These are phyloP conservation scores for Dillenia turbinata DNA, from an alignment of 164 flowering plant species.

Conservation along the genomic window DNA sequence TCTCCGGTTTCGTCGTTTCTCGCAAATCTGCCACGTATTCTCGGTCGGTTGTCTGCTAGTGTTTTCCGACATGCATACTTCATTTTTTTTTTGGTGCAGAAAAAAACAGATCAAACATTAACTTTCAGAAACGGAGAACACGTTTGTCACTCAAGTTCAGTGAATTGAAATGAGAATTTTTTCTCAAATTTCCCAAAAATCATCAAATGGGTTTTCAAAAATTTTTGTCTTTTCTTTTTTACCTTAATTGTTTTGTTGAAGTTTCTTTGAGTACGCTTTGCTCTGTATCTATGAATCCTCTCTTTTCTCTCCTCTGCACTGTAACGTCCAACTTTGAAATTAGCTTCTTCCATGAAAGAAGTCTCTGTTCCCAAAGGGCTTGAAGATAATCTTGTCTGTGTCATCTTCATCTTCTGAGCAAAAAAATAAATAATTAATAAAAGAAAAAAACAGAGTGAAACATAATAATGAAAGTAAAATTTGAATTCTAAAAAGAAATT, in stretches of 20 bases:
- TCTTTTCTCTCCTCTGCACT: constrained; percentile 67
- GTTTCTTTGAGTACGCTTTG: constrained; percentile 70
- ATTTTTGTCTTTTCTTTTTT: neutral
- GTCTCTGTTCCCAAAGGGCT: constrained; percentile 33
- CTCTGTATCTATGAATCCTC: constrained; percentile 68
- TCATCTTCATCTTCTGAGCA: constrained; percentile 20
- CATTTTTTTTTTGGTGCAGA: neutral
- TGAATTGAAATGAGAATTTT: no score
- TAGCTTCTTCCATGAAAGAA: constrained; percentile 35
- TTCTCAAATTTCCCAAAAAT: neutral
- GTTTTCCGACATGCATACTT: constrained; percentile 89
- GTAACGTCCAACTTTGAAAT: constrained; percentile 56
- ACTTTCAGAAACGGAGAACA: neutral
- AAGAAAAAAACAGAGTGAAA: neutral
- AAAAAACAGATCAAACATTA: neutral
- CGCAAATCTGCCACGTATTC: constrained; percentile 87
- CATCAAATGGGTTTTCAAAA: neutral
- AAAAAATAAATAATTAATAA: neutral
- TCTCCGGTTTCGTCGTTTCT: constrained; percentile 64
- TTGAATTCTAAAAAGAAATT: neutral
- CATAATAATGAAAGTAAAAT: neutral
- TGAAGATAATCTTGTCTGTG: constrained; percentile 24
- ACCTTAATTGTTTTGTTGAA: constrained; percentile 85
- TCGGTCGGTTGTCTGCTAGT: constrained; percentile 78
- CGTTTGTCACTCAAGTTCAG: no score